Conservation (phyloP, 1,284 basidiomycete species). For the Heimioporus punctisporus region DNA sequence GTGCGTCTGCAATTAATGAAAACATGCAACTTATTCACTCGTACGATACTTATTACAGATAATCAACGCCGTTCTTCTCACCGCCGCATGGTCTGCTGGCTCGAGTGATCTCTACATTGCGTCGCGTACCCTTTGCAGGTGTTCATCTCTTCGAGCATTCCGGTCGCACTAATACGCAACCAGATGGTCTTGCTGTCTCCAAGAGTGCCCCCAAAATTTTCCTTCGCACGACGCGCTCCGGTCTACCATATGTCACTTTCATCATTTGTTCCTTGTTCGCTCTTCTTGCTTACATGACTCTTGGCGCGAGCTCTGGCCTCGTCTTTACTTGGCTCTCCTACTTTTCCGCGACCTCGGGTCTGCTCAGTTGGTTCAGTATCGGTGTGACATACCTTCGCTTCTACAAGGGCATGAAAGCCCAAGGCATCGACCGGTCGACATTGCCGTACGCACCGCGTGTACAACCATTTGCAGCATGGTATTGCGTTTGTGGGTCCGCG, state of each 20-base stretch:
- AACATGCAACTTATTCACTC: background rate
- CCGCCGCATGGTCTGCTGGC: slow-evolving; percentile 58
- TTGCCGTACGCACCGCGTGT: slow-evolving; percentile 51
- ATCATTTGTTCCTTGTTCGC: slow-evolving; percentile 51
- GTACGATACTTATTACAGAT: slow-evolving; percentile 28
- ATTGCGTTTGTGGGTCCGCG: slow-evolving; percentile 34
- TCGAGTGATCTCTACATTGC: slow-evolving; percentile 29
- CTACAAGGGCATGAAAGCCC: slow-evolving; percentile 54
- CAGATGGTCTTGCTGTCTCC: slow-evolving; percentile 59
- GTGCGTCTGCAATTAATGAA: slow-evolving; percentile 21
- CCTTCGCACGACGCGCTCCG: slow-evolving; percentile 49
- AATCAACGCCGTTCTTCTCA: slow-evolving; percentile 68
- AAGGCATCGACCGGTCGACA: slow-evolving; percentile 50
- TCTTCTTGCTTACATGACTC: slow-evolving; percentile 53
- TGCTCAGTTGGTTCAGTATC: slow-evolving; percentile 69
- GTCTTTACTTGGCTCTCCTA: slow-evolving; percentile 62
- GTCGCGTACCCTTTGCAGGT: slow-evolving; percentile 25
- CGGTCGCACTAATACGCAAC: background rate
- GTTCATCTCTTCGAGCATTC: background rate
- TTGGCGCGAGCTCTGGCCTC: slow-evolving; percentile 48
- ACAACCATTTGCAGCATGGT: slow-evolving; percentile 53
- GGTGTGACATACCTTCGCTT: slow-evolving; percentile 64
- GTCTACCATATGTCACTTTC: slow-evolving; percentile 62
- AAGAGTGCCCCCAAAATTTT: slow-evolving; percentile 65
- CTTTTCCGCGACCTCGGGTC: slow-evolving; percentile 44